Conservation (phyloP, 371 early-diverging fungal genomes). For the Haplosporangium sp. region DNA sequence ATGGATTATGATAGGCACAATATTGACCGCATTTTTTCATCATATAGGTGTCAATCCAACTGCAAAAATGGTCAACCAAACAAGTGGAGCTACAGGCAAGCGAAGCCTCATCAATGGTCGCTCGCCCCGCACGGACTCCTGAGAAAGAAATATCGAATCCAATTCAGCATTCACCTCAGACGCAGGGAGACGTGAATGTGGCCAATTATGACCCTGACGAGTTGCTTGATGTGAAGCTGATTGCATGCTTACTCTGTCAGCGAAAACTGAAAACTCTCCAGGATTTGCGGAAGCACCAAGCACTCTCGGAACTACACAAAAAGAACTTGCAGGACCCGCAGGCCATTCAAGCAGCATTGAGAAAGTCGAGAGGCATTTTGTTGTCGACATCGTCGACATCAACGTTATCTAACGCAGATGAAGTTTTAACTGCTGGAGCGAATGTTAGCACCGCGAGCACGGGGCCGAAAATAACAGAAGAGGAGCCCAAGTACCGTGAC, state of each 20-base stretch:
- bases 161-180: conserved; percentile 20
- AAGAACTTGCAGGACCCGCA: conserved; percentile 44
- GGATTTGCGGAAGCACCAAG: conserved; percentile 70
- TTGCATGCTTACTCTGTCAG: conserved; percentile 76
- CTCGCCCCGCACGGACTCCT: not conserved
- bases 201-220: conserved; percentile 57
- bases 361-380: conserved; percentile 25
- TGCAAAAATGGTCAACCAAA: conserved; percentile 63
- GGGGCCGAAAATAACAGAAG: not conserved
- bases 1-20: no score
- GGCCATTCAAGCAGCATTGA: conserved; percentile 34
- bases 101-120: not conserved
- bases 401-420: not conserved
- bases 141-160: not conserved
- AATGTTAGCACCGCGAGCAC: not conserved
- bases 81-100: conserved; percentile 57
- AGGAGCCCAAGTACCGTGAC: conserved; percentile 67
- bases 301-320: conserved; percentile 75
- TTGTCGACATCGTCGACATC: conserved; percentile 2
- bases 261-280: conserved; percentile 70
- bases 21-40: not conserved
- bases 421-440: no score
- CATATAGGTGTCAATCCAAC: conserved; percentile 62
- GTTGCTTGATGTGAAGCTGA: conserved; percentile 60
- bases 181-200: conserved; percentile 32